A percentile compares a stretch with the other conserved stretches of the same genome.
Conservation (phyloP, 129 eudicot species). For the Artemisia annua region DNA sequence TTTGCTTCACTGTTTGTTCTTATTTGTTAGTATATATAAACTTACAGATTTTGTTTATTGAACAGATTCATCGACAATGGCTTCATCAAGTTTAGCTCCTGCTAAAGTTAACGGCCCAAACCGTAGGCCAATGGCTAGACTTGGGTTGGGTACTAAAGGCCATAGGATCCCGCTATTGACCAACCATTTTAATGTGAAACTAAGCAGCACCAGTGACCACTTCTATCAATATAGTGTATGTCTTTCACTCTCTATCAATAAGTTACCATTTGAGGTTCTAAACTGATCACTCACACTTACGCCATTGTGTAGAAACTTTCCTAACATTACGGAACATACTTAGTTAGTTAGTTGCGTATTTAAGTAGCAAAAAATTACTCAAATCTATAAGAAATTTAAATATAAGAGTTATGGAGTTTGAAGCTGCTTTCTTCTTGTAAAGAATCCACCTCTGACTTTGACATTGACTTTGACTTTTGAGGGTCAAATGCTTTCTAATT, state of each 20-base stretch:
- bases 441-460: too few relatives aligned
- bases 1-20: too few relatives aligned
- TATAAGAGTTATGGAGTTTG: not conserved
- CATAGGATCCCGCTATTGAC: slow-evolving; percentile 39
- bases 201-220: slow-evolving; percentile 40
- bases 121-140: slow-evolving; percentile 43
- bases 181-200: slow-evolving; percentile 56
- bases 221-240: slow-evolving; percentile 61
- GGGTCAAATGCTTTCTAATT: not conserved
- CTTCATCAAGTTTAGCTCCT: slow-evolving; percentile 34
- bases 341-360: not conserved
- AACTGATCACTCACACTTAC: not conserved
- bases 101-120: slow-evolving; percentile 17
- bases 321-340: not conserved
- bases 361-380: not conserved
- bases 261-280: not conserved
- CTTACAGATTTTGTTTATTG: too few relatives aligned
- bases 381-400: not conserved
- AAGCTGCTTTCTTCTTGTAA: not conserved
- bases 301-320: not conserved
- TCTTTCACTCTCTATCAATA: slow-evolving; percentile 12
- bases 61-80: slow-evolving; percentile 9
- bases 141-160: slow-evolving; percentile 48
- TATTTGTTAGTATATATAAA: not conserved
- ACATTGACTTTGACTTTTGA: not conserved